A percentile compares a stretch with the other conserved stretches of the same genome.
Conservation (phyloP, 345 rosid genomes). For the Pistacia atlantica region DNA sequence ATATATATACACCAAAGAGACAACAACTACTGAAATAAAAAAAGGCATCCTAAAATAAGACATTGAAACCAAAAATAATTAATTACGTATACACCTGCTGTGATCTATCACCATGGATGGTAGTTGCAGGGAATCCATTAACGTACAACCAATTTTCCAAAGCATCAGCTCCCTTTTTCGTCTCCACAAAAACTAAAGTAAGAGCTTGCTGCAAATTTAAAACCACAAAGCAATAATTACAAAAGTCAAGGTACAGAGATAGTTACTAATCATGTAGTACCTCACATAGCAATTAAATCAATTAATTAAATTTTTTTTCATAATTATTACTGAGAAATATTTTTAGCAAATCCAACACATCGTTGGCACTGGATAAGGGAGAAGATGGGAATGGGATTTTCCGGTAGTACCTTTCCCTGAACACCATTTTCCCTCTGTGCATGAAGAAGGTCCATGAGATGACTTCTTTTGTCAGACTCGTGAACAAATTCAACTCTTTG, state of each 20-base stretch:
- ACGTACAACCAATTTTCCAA: constrained; percentile 85
- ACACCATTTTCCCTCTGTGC: constrained; percentile 84
- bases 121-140: constrained; percentile 92
- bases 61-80: neutral
- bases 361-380: neutral
- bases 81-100: constrained; percentile 57
- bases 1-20: no score
- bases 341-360: neutral
- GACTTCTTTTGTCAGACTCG: constrained; percentile 96
- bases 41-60: neutral
- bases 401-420: constrained; percentile 68
- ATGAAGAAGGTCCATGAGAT: constrained; percentile 98
- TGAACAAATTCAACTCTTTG: constrained; percentile 97
- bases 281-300: neutral
- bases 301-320: neutral
- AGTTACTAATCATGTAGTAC: neutral
- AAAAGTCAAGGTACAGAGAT: neutral
- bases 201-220: constrained; percentile 76
- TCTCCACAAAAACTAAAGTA: constrained; percentile 98
- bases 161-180: constrained; percentile 94
- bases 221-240: constrained; percentile 17
- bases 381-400: neutral
- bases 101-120: constrained; percentile 94
- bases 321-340: neutral
- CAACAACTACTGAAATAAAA: neutral